Percentiles rank a stretch among this genome's conserved stretches.
These are phyloP conservation scores for Diaporthe citri DNA, from an alignment of 2,329 filamentous ascomycete genomes.

Conservation along the genomic window DNA sequence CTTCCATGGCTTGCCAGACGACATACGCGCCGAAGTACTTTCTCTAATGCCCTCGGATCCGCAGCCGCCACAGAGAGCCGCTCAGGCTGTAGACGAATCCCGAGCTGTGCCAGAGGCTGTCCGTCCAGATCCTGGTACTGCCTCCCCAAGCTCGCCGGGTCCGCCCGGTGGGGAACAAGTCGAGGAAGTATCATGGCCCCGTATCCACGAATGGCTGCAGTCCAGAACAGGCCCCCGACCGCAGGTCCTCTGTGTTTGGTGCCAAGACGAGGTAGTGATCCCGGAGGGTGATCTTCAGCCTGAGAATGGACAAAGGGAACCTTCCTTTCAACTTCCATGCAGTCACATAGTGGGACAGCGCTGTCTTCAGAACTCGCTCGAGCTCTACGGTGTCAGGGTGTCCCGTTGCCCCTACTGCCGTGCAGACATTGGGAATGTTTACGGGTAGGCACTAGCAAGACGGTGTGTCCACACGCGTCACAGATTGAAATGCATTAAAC, in stretches of 20 bases:
- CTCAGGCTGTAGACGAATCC: background rate
- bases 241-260: background rate
- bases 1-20: background rate
- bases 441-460: background rate
- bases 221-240: background rate
- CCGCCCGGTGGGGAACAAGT: background rate
- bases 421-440: background rate
- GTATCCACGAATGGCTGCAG: background rate
- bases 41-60: background rate
- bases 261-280: background rate
- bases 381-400: background rate
- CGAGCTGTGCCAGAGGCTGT: background rate
- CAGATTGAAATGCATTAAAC: background rate
- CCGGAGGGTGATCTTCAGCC: background rate
- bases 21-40: background rate
- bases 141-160: background rate
- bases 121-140: no score
- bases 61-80: background rate
- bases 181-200: background rate
- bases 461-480: background rate
- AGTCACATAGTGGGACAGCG: background rate
- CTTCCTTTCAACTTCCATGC: background rate
- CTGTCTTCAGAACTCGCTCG: background rate
- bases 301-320: background rate
- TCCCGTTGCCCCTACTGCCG: background rate